Evolutionary conservation across 73 alveolate genomes (phyloP).

Genomic region (Breviolum minutum): DNA sequence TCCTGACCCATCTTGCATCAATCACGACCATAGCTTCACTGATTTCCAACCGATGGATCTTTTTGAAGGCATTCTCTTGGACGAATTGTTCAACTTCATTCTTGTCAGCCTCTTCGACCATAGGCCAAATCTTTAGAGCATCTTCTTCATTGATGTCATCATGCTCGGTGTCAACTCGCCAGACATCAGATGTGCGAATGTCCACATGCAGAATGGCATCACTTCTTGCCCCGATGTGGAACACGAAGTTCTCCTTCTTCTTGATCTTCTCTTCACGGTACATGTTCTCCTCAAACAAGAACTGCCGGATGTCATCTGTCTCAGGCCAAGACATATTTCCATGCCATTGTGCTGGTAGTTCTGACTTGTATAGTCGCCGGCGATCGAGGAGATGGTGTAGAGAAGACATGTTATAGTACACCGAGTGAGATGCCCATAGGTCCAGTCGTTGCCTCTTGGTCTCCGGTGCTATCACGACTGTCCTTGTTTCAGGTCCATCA

Average conservation of each 20-base stretch:
- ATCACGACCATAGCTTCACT: not conserved
- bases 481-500: not conserved
- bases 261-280: not conserved
- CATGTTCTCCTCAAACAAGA: not conserved
- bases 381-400: not conserved
- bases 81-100: not conserved
- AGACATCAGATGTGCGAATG: not conserved
- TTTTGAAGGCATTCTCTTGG: not conserved
- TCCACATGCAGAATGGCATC: not conserved
- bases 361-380: not conserved
- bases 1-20: not conserved
- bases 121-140: not conserved
- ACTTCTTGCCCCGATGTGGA: not conserved
- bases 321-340: not conserved
- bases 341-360: not conserved
- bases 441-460: not conserved
- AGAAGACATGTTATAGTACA: not conserved
- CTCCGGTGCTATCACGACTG: not conserved
- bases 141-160: slow-evolving; percentile 3
- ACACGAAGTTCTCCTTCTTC: not conserved
- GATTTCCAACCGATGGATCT: not conserved
- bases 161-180: not conserved
- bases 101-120: slow-evolving; percentile 1
- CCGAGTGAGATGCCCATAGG: not conserved
- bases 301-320: not conserved